Evolutionary conservation across 768 basidiomycete species (phyloP).

Genomic region (Leccinum variicolor): DNA sequence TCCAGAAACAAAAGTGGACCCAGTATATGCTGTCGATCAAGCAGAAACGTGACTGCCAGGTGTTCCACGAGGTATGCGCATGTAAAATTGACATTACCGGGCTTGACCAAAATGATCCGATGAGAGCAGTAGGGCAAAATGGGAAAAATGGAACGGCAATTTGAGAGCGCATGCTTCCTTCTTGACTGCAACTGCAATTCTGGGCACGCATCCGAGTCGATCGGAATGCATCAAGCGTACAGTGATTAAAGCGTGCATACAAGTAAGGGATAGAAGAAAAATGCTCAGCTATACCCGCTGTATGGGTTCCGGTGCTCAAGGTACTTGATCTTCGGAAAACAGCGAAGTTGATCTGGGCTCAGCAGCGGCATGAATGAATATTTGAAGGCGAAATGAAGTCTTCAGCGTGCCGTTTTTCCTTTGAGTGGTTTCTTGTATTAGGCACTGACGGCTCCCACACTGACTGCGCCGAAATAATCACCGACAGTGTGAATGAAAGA

Average conservation of each 20-base stretch:
- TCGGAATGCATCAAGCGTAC: not conserved
- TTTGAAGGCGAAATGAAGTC: conserved; percentile 5
- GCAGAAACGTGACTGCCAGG: not conserved
- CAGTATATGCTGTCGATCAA: not conserved
- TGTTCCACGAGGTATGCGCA: conserved; percentile 11
- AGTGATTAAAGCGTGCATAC: not conserved
- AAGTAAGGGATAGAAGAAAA: not conserved
- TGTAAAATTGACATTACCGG: conserved; percentile 1
- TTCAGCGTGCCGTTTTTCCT: not conserved
- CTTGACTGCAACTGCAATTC: not conserved
- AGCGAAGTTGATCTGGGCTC: not conserved
- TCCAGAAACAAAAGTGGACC: not conserved
- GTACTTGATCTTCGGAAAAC: conserved; percentile 14
- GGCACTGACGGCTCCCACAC: not conserved
- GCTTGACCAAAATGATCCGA: conserved; percentile 1
- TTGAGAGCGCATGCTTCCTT: not conserved
- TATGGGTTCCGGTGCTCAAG: not conserved
- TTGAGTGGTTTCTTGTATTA: not conserved
- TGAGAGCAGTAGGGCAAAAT: not conserved
- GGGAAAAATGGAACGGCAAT: not conserved
- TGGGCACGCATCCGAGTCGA: not conserved
- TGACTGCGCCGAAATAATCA: not conserved
- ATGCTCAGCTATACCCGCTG: not conserved
- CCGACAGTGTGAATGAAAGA: not conserved
- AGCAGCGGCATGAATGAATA: not conserved